A percentile compares a stretch with the other conserved stretches of the same genome.
Conservation (phyloP, 331 rosid genomes). For the Pyrus hybrid region DNA sequence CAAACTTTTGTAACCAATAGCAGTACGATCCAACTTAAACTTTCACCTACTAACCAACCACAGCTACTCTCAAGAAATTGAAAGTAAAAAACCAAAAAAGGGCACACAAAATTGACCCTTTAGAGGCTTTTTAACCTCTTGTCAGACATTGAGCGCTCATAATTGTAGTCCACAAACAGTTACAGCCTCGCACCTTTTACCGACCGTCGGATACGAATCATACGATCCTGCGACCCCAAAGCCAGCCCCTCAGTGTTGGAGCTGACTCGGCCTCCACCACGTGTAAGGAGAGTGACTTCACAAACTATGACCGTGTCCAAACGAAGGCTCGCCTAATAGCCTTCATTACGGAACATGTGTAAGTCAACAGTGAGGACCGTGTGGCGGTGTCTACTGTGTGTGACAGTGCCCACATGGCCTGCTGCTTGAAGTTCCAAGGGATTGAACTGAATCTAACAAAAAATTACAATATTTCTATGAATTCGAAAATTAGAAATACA, state of each 20-base stretch:
- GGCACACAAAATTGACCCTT: background rate
- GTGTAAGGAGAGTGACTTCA: background rate
- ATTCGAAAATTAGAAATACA: background rate
- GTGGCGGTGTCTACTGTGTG: background rate
- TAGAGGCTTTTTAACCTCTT: background rate
- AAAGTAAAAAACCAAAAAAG: background rate
- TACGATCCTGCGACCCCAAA: background rate
- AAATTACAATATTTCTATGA: background rate
- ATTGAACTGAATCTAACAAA: constrained; percentile 18
- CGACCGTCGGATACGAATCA: background rate
- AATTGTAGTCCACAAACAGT: background rate
- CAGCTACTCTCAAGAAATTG: background rate
- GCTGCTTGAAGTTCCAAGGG: background rate
- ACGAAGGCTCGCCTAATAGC: constrained; percentile 1
- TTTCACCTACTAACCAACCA: background rate
- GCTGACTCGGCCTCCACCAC: background rate
- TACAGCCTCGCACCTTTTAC: too few relatives aligned
- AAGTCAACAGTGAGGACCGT: background rate
- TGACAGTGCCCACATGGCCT: constrained; percentile 19
- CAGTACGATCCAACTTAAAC: background rate
- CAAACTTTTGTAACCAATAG: background rate
- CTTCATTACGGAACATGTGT: constrained; percentile 11
- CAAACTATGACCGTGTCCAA: background rate
- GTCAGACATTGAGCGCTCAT: background rate
- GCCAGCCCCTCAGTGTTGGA: background rate